Base-by-base conservation (phyloP, 768 basidiomycete species). In the Pholiota molesta region DNA sequence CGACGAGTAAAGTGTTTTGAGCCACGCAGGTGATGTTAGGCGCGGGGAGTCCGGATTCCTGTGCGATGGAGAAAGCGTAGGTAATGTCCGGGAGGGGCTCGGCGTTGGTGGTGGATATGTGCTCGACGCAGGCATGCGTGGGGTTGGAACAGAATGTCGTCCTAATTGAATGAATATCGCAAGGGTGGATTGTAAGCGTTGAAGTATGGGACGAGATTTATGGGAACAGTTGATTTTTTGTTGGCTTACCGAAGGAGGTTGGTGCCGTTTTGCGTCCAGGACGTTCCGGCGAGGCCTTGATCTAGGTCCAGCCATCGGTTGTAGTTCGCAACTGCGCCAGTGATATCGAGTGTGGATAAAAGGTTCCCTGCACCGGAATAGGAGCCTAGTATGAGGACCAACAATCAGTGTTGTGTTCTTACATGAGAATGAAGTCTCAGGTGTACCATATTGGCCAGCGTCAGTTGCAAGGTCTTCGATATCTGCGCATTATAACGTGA, bases 261-360 rank as follows among this genome's bases (percentile, higher is more conserved):
- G 7, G 69, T 71, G 23, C 77, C 78, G 28, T 71, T 77, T 67
- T 88, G 85, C 0, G 80, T 80, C 90, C 91, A 92, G 1, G 76
- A 75, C 0, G 88, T 85, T 31, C 81, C 78, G 8, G 83, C 78
- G 35, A 88, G 72, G 2, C 79, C 88, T 62, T 83, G 73, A 62
- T 92, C 89, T 31, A 92, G 74, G 63, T 92, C 89, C 33, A 92
- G 77, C 85, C 87, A 91, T 26, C 91, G 82, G 26, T 72, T 77
- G 67, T 88, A 91, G 62, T 83, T 75, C 6, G 77, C 73, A 3
- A 79, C 69, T 5, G 72, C 33, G 0, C 76, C 81, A 1, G 75
- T 78, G 8, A 68, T 63, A 62, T 83, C 71, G 26, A 89, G 64
- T 10, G 79, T 84, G 0, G 84, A 78, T 2, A 89, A 61, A 1